Percentiles rank a stretch among this genome's conserved stretches.
These are phyloP conservation scores for Brettanomyces sp. DNA, from an alignment of 805 yeast species.

Conservation along the genomic window DNA sequence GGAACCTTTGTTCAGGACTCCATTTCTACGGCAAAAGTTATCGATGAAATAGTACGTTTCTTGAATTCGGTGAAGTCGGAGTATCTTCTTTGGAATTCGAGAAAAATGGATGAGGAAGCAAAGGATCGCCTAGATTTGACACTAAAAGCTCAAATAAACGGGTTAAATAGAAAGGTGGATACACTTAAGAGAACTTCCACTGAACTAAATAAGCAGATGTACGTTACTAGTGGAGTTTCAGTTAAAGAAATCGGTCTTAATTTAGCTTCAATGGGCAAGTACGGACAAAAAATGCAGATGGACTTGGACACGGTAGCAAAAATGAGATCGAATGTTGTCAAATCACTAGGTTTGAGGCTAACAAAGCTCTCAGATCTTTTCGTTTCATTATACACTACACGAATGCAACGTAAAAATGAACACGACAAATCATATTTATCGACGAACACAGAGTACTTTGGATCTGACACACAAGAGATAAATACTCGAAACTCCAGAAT, in stretches of 20 bases:
- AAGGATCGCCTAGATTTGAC: constrained; percentile 21
- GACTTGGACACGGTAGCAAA: constrained; percentile 30
- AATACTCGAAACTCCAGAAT: not conserved
- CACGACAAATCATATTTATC: constrained; percentile 24
- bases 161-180: constrained; percentile 13
- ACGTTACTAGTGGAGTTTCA: constrained; percentile 29
- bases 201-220: constrained; percentile 41
- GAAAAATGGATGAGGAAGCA: constrained; percentile 14
- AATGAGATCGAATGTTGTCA: constrained; percentile 41
- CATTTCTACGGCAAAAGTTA: constrained; percentile 24
- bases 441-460: constrained; percentile 10
- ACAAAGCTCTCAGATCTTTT: constrained; percentile 35
- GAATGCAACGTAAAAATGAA: constrained; percentile 34
- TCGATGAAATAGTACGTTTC: constrained; percentile 27
- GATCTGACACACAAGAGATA: not conserved
- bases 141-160: constrained; percentile 16
- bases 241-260: constrained; percentile 34
- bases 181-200: constrained; percentile 26
- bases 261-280: constrained; percentile 26
- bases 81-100: constrained; percentile 25
- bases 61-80: constrained; percentile 25
- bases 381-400: constrained; percentile 38
- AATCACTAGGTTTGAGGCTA: constrained; percentile 36
- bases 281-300: constrained; percentile 26
- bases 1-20: constrained; percentile 27